Base-by-base conservation (phyloP, 768 basidiomycete species). In the Tulasnella sp. region DNA sequence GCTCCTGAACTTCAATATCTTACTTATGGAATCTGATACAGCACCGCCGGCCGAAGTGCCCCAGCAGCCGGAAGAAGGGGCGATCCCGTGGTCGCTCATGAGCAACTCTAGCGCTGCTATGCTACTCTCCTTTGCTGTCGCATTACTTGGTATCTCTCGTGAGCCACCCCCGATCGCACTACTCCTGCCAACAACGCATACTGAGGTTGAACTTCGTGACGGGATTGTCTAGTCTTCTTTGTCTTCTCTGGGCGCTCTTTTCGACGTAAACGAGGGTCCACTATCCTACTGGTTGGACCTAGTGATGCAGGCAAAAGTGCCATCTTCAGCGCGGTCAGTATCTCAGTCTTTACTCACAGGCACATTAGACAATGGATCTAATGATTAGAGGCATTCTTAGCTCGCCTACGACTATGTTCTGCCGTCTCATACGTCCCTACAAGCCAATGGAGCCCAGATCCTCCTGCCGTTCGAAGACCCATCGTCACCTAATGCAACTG, bases 231-330 rank as follows among this genome's bases (percentile, higher is more conserved):
- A 34, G 34, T 29, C 52, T 38, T 38, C 34, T 38, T 38, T 15
- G 7, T 38, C 34, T 38, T 38, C 5, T 38, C 34, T 15, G 34
- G 34, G 7, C 34, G 34, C 34, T 38, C 34, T 38, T 38, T 38
- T 15, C 34, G 34, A 38, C 34, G 34, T 5, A 38, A 38, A 15
- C 5, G 52, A 5, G 52, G 52, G 24, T 80, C 78, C 68, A 73
- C 78, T n/a, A 67, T 92, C n/a, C 70, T 92, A 3, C 73, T 92
- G n/a, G 77, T 86, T 2, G 89, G 89, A 1, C 75, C 83, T 41
- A 77, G 83, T 4, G 86, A 89, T 70, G 80, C 81, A 1, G 89
- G 89, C 49, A 92, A 92, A 73, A 91, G 89, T 1, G 77, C 87
- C 19, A 81, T 91, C 41, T 68, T 89, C 51, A 82, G 85, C 23